Evolutionary conservation across 768 basidiomycete genomes (phyloP).

Genomic region (Mycena latifolia): DNA sequence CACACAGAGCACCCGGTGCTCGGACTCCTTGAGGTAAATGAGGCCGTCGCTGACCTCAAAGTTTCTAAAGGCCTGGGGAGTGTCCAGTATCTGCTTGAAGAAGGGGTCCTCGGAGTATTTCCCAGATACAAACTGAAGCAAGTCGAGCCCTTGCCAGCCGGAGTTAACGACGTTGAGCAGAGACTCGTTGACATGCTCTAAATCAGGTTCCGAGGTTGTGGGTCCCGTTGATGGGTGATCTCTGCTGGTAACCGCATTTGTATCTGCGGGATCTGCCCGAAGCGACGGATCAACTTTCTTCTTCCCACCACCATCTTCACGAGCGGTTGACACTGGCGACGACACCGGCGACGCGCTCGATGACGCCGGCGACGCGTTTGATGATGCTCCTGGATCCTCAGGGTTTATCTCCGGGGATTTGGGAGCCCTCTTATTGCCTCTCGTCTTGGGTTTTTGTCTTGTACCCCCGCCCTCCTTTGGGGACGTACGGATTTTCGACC

Average conservation of each 20-base stretch:
- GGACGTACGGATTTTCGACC: neutral
- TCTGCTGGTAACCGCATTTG: neutral
- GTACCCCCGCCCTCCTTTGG: constrained; percentile 1
- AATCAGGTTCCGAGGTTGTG: neutral
- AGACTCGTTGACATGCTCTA: neutral
- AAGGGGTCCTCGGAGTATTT: neutral
- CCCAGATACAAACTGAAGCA: neutral
- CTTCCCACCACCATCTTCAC: too few relatives aligned
- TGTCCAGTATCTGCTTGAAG: neutral
- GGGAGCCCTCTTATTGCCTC: neutral
- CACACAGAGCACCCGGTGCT: neutral
- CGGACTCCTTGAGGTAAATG: neutral
- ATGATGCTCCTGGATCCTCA: too few relatives aligned
- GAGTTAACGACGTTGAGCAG: constrained; percentile 2
- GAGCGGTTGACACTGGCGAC: too few relatives aligned
- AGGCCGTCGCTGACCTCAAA: constrained; percentile 5
- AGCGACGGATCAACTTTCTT: too few relatives aligned
- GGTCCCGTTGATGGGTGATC: neutral
- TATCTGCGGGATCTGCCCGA: neutral
- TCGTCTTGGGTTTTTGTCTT: neutral
- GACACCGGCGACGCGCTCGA: too few relatives aligned
- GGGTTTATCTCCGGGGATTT: neutral
- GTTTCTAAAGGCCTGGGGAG: neutral
- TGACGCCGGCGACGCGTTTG: too few relatives aligned
- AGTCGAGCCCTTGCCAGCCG: constrained; percentile 6